Conservation (phyloP, 2,329 filamentous ascomycete genomes). For the Aspergillus ibericus region DNA sequence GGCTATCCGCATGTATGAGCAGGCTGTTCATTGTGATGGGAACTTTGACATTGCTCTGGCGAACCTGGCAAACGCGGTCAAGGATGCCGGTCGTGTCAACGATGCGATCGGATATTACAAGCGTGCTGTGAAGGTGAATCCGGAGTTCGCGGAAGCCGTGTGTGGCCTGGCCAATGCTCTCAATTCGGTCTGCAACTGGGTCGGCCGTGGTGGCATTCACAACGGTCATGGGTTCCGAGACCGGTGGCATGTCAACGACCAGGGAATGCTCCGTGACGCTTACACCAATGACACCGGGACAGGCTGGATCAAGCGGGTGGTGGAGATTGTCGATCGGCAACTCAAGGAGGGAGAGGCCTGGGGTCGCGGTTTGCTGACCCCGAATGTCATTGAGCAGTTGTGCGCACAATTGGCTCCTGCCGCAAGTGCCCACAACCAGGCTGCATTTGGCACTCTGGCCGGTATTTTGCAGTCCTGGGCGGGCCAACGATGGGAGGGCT, state of each 20-base stretch:
- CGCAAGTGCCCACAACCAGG: constrained; percentile 25
- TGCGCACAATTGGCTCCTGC: constrained; percentile 48
- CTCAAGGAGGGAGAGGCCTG: constrained; percentile 81
- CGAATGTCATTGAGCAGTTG: constrained; percentile 54
- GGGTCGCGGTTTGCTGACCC: constrained; percentile 71
- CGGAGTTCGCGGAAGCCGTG: constrained; percentile 93
- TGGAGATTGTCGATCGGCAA: constrained; percentile 86
- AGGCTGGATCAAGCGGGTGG: constrained; percentile 86
- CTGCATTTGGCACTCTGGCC: constrained; percentile 32
- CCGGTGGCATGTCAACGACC: constrained; percentile 87
- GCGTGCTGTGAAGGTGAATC: constrained; percentile 85
- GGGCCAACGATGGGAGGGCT: constrained; percentile 81
- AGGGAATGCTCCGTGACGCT: constrained; percentile 78
- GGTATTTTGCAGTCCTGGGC: constrained; percentile 60
- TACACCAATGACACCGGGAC: constrained; percentile 61
- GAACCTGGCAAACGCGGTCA: constrained; percentile 95
- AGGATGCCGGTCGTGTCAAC: constrained; percentile 87
- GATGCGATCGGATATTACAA: constrained; percentile 93
- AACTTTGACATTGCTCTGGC: constrained; percentile 95
- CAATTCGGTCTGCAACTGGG: constrained; percentile 96
- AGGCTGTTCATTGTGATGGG: constrained; percentile 87
- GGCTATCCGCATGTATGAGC: constrained; percentile 96
- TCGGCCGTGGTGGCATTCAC: constrained; percentile 79
- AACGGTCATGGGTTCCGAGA: constrained; percentile 73
- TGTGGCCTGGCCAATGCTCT: constrained; percentile 92